A percentile compares a stretch with the other conserved stretches of the same genome.
phyloP scores from a whole-genome alignment of 306 rosid species.

The Cucurbita moschata region DNA sequence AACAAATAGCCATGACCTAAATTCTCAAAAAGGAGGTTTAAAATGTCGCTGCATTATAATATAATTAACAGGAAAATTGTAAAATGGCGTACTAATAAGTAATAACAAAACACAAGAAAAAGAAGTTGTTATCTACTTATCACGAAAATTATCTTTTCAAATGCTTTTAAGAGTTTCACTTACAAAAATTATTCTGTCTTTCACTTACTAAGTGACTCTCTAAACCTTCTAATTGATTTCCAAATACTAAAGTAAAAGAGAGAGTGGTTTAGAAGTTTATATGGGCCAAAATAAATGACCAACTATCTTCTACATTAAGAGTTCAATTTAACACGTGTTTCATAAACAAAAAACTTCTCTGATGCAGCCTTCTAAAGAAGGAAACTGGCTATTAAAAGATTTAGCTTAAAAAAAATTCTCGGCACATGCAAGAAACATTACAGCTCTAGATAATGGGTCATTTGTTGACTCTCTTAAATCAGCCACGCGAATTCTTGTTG shows the following conservation, averaged over 20 bases:
- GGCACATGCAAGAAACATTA: conserved; percentile 22
- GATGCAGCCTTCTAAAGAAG: neutral
- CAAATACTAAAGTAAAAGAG: neutral
- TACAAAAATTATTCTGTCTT: neutral
- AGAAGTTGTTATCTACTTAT: neutral
- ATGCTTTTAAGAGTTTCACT: neutral
- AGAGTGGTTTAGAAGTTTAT: neutral
- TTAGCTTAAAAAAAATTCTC: neutral
- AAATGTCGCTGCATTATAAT: neutral
- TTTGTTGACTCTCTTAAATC: conserved; percentile 85
- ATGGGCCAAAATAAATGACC: neutral
- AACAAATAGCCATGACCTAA: conserved; percentile 6
- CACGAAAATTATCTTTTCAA: neutral
- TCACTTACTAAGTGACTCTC: neutral
- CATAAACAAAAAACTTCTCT: neutral
- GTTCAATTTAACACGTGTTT: neutral
- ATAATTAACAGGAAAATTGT: neutral
- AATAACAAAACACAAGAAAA: neutral
- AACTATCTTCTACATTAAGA: neutral
- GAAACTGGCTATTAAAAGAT: neutral
- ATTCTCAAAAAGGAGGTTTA: neutral
- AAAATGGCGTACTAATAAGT: neutral
- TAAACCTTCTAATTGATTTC: neutral
- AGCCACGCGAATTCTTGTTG: conserved; percentile 84
- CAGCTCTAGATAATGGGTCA: conserved; percentile 83